Conservation (phyloP, 2,329 filamentous ascomycete genomes). For the Cordyceps cicadae region DNA sequence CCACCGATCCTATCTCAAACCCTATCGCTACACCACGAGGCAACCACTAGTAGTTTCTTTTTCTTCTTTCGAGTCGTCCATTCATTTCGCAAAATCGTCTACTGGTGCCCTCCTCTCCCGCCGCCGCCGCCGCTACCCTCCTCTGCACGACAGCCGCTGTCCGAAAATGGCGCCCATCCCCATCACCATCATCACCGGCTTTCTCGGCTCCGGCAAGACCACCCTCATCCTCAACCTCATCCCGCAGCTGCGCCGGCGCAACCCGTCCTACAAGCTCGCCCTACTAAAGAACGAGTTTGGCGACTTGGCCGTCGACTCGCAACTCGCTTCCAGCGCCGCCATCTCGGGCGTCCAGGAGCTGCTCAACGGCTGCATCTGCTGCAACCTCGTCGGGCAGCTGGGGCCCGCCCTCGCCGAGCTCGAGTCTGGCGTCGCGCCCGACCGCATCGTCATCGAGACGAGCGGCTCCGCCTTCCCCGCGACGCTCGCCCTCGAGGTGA, state of each 20-base stretch:
- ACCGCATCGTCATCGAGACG: conserved; percentile 91
- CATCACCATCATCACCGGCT: conserved; percentile 92
- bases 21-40: neutral
- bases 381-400: conserved; percentile 91
- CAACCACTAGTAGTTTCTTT: no score
- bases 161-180: conserved; percentile 60
- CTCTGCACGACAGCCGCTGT: neutral
- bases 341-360: conserved; percentile 88
- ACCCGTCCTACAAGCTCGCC: conserved; percentile 73
- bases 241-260: conserved; percentile 71
- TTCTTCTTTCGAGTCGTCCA: neutral
- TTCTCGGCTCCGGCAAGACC: conserved; percentile 92
- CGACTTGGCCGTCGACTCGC: conserved; percentile 85
- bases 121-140: neutral
- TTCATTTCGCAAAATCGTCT: neutral
- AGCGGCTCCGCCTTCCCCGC: conserved; percentile 81
- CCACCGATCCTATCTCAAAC: neutral
- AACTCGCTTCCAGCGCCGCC: conserved; percentile 72
- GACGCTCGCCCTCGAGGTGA: conserved; percentile 84
- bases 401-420: conserved; percentile 66
- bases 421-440: conserved; percentile 48
- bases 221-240: conserved; percentile 91
- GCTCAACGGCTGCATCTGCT: conserved; percentile 97
- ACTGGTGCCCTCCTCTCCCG: neutral
- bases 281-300: conserved; percentile 98